These are phyloP conservation scores for Metschnikowia reukaufii DNA, from an alignment of 805 yeast genomes.

Conservation along the genomic window DNA sequence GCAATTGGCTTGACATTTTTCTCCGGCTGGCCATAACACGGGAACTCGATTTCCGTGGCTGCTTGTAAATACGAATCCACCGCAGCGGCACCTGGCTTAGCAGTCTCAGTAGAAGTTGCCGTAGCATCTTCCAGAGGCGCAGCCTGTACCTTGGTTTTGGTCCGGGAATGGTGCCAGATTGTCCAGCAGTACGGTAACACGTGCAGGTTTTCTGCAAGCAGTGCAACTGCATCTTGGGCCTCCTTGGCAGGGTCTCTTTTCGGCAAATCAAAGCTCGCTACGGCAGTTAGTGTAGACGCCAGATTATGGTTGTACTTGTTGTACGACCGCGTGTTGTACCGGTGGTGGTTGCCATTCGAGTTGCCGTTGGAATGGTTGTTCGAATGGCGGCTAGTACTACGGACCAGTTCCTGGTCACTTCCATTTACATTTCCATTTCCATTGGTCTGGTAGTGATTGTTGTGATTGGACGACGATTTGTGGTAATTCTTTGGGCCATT, in stretches of 20 bases:
- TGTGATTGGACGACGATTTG: conserved; percentile 4
- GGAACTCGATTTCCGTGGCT: conserved; percentile 45
- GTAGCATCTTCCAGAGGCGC: conserved; percentile 16
- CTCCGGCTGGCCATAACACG: conserved; percentile 22
- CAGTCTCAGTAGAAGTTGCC: conserved; percentile 13
- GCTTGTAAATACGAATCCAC: conserved; percentile 47
- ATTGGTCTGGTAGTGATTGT: conserved; percentile 3
- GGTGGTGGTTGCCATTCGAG: conserved; percentile 13
- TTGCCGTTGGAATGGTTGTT: conserved; percentile 10
- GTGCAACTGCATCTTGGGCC: conserved; percentile 31
- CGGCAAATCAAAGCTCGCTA: conserved; percentile 27
- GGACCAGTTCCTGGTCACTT: conserved; percentile 8
- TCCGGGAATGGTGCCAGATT: conserved; percentile 47
- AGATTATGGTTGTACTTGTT: conserved; percentile 7
- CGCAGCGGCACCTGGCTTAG: conserved; percentile 26
- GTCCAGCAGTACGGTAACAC: conserved; percentile 50
- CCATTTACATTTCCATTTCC: conserved; percentile 9
- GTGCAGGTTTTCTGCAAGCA: conserved; percentile 29
- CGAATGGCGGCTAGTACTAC: conserved; percentile 12
- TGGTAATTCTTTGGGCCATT: conserved; percentile 5
- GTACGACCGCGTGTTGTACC: conserved; percentile 8
- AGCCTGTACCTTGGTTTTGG: conserved; percentile 20
- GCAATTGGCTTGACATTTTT: conserved; percentile 35
- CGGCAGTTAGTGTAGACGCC: conserved; percentile 2
- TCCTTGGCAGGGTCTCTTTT: conserved; percentile 37